A percentile compares a stretch with the other conserved stretches of the same genome.
These are phyloP conservation scores for Vaccinium macrocarpon DNA, from an alignment of 148 eudicot species.

Conservation along the genomic window DNA sequence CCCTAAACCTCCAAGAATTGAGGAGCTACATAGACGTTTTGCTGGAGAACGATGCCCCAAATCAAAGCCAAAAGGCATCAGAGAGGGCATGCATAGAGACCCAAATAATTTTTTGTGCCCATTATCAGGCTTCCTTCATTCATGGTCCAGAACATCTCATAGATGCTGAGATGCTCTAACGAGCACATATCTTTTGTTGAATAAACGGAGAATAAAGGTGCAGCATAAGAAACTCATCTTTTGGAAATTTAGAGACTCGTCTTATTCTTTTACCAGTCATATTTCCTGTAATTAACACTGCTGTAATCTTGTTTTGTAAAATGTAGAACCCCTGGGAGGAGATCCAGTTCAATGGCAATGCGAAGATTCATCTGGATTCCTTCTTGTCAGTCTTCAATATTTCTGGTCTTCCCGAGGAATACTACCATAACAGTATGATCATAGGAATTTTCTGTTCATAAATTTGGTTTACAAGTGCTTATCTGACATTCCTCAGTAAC, in stretches of 20 bases:
- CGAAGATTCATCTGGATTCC: slow-evolving; percentile 78
- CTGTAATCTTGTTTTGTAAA: slow-evolving; percentile 3
- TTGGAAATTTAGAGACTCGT: neutral
- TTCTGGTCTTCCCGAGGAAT: slow-evolving; percentile 76
- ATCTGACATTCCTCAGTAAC: neutral
- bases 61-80: too few species aligned
- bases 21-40: too few species aligned
- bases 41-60: too few species aligned
- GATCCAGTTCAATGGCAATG: slow-evolving; percentile 70
- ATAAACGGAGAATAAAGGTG: too few species aligned
- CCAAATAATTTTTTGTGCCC: too few species aligned
- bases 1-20: too few species aligned
- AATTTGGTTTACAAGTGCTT: neutral
- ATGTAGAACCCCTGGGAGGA: slow-evolving; percentile 98
- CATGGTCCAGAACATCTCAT: too few species aligned
- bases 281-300: slow-evolving; percentile 8
- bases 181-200: too few species aligned
- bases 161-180: too few species aligned
- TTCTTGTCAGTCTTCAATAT: slow-evolving; percentile 97
- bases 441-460: slow-evolving; percentile 12
- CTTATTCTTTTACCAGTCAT: neutral
- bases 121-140: too few species aligned
- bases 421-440: slow-evolving; percentile 67
- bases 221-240: neutral
- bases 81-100: too few species aligned